phyloP scores from a whole-genome alignment of 441 rosid species.

The Gossypium davidsonii region DNA sequence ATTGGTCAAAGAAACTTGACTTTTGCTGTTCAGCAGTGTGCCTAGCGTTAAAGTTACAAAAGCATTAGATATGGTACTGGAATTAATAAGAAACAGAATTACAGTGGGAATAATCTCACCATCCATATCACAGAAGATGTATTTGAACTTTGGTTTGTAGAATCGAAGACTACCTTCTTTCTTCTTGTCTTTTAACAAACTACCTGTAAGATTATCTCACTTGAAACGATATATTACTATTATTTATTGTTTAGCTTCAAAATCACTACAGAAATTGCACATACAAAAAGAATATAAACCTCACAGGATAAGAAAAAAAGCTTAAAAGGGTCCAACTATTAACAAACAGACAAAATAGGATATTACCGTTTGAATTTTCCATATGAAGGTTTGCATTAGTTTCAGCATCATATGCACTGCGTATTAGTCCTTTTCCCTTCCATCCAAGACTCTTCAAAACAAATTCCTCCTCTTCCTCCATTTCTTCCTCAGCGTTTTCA shows the following conservation, averaged over 20 bases:
- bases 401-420: conserved; percentile 63
- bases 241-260: not conserved
- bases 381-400: conserved; percentile 23
- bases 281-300: not conserved
- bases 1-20: conserved; percentile 54
- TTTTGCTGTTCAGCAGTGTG: conserved; percentile 74
- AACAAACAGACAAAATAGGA: conserved; percentile 3
- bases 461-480: conserved; percentile 80
- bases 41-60: conserved; percentile 38
- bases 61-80: conserved; percentile 19
- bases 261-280: conserved; percentile 6
- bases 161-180: conserved; percentile 74
- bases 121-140: conserved; percentile 96
- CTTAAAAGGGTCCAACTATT: not conserved
- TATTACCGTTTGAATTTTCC: conserved; percentile 58
- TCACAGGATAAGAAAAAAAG: not conserved
- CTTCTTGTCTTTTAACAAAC: conserved; percentile 71
- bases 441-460: conserved; percentile 77
- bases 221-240: conserved; percentile 5
- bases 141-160: conserved; percentile 84
- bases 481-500: conserved; percentile 87
- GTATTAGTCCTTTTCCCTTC: conserved; percentile 91
- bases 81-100: conserved; percentile 14
- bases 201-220: conserved; percentile 35
- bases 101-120: conserved; percentile 43